Conservation (phyloP, 805 yeast genomes). For the Metschnikowia orientalis region DNA sequence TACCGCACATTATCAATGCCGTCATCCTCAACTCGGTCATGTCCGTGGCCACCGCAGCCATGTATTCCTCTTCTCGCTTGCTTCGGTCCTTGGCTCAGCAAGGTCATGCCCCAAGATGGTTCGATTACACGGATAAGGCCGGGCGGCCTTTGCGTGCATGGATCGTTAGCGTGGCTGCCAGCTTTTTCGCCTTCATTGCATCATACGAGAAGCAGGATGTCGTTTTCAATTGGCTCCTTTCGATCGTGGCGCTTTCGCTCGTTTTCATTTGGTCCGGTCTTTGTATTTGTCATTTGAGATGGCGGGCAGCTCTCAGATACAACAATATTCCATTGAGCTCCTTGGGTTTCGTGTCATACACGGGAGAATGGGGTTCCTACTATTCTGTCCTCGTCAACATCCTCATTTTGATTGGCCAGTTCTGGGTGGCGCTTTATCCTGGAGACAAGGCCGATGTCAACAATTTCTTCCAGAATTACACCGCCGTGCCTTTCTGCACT, state of each 20-base stretch:
- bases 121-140: slow-evolving; percentile 26
- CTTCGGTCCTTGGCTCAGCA: slow-evolving; percentile 25
- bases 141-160: slow-evolving; percentile 27
- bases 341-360: slow-evolving; percentile 30
- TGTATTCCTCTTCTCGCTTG: slow-evolving; percentile 25
- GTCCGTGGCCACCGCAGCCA: slow-evolving; percentile 29
- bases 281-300: slow-evolving; percentile 25
- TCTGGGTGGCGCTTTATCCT: slow-evolving; percentile 43
- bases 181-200: slow-evolving; percentile 25
- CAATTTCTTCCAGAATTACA: slow-evolving; percentile 26
- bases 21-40: slow-evolving; percentile 30
- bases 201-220: slow-evolving; percentile 28
- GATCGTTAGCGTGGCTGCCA: slow-evolving; percentile 18
- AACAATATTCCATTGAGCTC: slow-evolving; percentile 19
- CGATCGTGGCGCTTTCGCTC: slow-evolving; percentile 25
- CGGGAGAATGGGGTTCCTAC: slow-evolving; percentile 39
- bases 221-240: slow-evolving; percentile 28
- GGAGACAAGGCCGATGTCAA: slow-evolving; percentile 22
- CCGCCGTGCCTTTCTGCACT: slow-evolving; percentile 21
- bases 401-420: slow-evolving; percentile 39
- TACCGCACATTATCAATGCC: slow-evolving; percentile 31
- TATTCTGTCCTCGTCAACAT: slow-evolving; percentile 28
- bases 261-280: slow-evolving; percentile 25
- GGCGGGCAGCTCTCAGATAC: slow-evolving; percentile 25
- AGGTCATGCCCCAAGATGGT: slow-evolving; percentile 26